Conservation (phyloP, 768 basidiomycete genomes). For the Trametes coccinea region DNA sequence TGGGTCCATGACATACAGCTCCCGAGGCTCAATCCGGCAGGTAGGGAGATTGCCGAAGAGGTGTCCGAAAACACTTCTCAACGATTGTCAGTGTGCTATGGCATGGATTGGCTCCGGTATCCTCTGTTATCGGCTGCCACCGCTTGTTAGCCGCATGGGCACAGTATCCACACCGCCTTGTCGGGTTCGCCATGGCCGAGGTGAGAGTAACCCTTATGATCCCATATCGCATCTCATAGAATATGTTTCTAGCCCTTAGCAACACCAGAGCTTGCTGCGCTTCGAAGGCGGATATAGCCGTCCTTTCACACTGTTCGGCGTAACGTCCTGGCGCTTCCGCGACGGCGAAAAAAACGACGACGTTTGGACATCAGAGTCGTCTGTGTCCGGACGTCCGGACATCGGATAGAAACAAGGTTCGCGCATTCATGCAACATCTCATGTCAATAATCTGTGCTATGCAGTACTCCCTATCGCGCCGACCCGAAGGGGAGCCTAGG, state of each 20-base stretch:
- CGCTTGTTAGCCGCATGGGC: not conserved
- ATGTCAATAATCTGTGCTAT: not conserved
- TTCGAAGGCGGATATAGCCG: too few relatives aligned
- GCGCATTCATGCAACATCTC: not conserved
- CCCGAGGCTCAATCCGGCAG: not conserved
- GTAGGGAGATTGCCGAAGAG: not conserved
- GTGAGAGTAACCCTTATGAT: not conserved
- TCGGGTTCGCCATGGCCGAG: not conserved
- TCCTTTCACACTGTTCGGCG: too few relatives aligned
- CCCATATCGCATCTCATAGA: too few relatives aligned
- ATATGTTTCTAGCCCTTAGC: too few relatives aligned
- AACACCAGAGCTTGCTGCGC: too few relatives aligned
- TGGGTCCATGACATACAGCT: not conserved
- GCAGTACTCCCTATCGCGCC: not conserved
- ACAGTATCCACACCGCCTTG: not conserved
- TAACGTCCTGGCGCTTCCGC: not conserved
- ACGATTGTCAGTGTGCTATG: not conserved
- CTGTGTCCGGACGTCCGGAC: constrained; percentile 1
- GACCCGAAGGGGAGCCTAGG: not conserved
- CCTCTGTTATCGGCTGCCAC: not conserved
- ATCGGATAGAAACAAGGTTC: not conserved
- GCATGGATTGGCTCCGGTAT: not conserved
- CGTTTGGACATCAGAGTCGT: not conserved
- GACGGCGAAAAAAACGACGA: not conserved
- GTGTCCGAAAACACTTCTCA: not conserved